Evolutionary conservation across 352 stramenopile species (phyloP), one percentile per base, ranked within the genome.

Genomic region (Globisporangium takayamanum): DNA sequence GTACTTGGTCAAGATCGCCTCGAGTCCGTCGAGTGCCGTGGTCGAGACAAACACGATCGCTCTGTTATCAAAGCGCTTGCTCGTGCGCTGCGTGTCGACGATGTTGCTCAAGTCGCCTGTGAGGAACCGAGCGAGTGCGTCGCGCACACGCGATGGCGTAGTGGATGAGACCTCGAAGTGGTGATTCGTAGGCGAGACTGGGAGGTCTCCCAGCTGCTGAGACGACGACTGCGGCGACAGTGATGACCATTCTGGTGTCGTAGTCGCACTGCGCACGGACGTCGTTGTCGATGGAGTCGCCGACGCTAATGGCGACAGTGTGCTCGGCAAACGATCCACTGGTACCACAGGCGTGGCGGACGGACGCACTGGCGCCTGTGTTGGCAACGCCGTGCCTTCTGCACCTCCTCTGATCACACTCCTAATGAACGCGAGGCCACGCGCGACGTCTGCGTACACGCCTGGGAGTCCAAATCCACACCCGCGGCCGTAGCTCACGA

Each of bases 391-490:
- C 28, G 10, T 12, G 8, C 15, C 2, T 42, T 18, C 22, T 6
- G 2, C 26, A 14, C 18, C 18, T 16, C 15, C 15, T 14, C 26
- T 8, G 8, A 55, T 11, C 2, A 45, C 50, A 8, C 30, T 55
- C 16, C 14, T n/a, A 18, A 55, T 55, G 50, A 55, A 36, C 53
- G 62, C 41, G 15, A 63, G 25, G 22, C 58, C 14, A 42, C 67
- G 22, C 47, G 65, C 53, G 52, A 64, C 49, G n/a, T 55, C 41
- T 28, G 50, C 50, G 50, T 55, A 33, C 50, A 55, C 50, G 15
- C 50, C 30, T 10, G 50, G 50, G 7, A 37, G 5, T 14, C 50
- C 30, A 26, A 30, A 30, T 5, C 30, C 50, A 18, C 50, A 55
- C 8, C 50, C 30, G 25, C 50, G 50, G 7, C 50, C 50, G 16